Base-by-base conservation (phyloP, 495 filamentous ascomycete species). In the Chaetomium cochliodes region DNA sequence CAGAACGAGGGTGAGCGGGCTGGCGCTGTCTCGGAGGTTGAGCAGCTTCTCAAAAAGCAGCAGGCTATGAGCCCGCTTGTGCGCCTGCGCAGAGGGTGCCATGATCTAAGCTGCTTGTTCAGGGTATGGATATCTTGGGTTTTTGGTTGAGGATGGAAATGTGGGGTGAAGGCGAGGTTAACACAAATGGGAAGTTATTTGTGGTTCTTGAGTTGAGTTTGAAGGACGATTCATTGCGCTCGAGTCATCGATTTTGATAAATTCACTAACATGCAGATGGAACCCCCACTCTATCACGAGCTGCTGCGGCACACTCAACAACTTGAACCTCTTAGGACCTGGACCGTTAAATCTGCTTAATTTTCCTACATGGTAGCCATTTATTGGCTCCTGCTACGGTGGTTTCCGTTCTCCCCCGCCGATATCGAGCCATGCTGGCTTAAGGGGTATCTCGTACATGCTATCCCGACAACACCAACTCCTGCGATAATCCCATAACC, bases 11-110 rank as follows among this genome's bases (percentile, higher is more conserved):
- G 93, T 96, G 54, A 98, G 86, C 2, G 92, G 93, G 33, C 92
- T 96, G 2, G 88, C 88, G 23, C 84, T 88, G 72, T 96, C 92
- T 39, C 90, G 80, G 16, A 90, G 77, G 67, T 85, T 88, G 58
- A 98, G 81, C 3, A 97, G 78, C 65, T 93, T 93, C 60, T 92
- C 91, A 46, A 97, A 87, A 2, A 97, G 78, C 7, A 97, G 86
- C 52, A 96, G 75, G 77, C 92, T 93, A 77, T 97, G 93, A 26
- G 90, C 90, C 53, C 92, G 84, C 8, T 90, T 84, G 70, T 94
- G 90, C 26, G 85, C 83, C 49, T 88, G 74, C 20, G 79, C 72
- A 4, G 81, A 78, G 5, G 81, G 79, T 33, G 82, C 74, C 82
- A 85, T 84, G 23, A 30, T 18, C 23, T 23, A 20, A 20, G 20